Conservation (phyloP, 495 filamentous ascomycete genomes). For the Penicillium lividum region DNA sequence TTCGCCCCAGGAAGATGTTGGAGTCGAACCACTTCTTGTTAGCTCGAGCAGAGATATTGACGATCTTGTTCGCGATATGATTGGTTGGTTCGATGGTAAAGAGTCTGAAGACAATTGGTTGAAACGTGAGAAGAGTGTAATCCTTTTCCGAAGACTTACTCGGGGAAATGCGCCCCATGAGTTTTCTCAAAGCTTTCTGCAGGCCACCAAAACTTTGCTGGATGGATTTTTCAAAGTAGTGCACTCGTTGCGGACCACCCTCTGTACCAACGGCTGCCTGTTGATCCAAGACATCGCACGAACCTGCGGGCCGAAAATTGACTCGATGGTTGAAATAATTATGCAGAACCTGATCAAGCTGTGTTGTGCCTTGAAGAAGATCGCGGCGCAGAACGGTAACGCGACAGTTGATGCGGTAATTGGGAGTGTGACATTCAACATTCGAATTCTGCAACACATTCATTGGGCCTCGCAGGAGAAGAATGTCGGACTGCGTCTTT, state of each 20-base stretch:
- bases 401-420: conserved; percentile 74
- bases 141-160: conserved; percentile 72
- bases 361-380: conserved; percentile 85
- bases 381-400: conserved; percentile 78
- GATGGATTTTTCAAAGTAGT: conserved; percentile 90
- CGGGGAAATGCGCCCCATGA: conserved; percentile 83
- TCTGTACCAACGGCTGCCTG: conserved; percentile 81
- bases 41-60: conserved; percentile 81
- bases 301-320: conserved; percentile 72
- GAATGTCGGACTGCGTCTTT: conserved; percentile 80
- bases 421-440: conserved; percentile 71
- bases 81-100: conserved; percentile 77
- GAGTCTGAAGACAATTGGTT: conserved; percentile 92
- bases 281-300: conserved; percentile 84
- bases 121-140: conserved; percentile 74
- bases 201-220: conserved; percentile 68
- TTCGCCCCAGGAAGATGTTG: conserved; percentile 47
- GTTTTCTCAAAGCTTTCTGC: conserved; percentile 66
- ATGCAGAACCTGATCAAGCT: conserved; percentile 89
- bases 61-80: conserved; percentile 79
- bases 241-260: conserved; percentile 83
- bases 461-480: conserved; percentile 82
- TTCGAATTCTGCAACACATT: conserved; percentile 80
- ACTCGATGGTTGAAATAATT: conserved; percentile 86
- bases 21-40: conserved; percentile 77